phyloP scores from a whole-genome alignment of 2,329 filamentous ascomycete genomes.

The Alternaria gaisen region DNA sequence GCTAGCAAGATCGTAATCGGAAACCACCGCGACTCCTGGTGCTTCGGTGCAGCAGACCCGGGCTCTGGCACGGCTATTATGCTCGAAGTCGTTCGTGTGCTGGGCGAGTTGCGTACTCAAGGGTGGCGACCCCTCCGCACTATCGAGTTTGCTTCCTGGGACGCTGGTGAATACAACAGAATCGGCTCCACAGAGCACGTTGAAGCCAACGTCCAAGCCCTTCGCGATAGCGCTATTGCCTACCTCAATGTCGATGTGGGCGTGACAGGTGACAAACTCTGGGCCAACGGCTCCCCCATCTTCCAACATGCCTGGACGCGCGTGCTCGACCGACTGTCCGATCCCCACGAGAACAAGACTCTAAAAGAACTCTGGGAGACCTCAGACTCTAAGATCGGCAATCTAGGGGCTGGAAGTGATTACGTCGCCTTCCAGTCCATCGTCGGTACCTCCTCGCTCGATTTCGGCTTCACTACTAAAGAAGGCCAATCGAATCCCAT shows the following conservation, averaged over 20 bases:
- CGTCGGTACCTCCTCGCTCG: conserved; percentile 85
- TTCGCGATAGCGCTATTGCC: conserved; percentile 79
- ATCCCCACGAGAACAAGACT: conserved; percentile 75
- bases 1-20: conserved; percentile 88
- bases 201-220: conserved; percentile 77
- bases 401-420: conserved; percentile 79
- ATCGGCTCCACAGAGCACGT: conserved; percentile 96
- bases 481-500: conserved; percentile 62
- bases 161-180: conserved; percentile 90
- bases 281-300: conserved; percentile 81
- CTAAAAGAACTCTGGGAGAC: conserved; percentile 80
- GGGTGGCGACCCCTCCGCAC: conserved; percentile 94
- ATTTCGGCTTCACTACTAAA: conserved; percentile 75
- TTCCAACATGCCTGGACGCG: conserved; percentile 76
- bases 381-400: conserved; percentile 66
- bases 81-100: conserved; percentile 85
- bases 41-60: conserved; percentile 85
- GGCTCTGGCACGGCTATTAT: conserved; percentile 88
- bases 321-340: conserved; percentile 76
- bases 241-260: conserved; percentile 93
- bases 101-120: conserved; percentile 76
- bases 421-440: conserved; percentile 92
- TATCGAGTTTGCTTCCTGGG: conserved; percentile 97
- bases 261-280: conserved; percentile 77
- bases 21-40: conserved; percentile 93